Percentiles rank a stretch among this genome's conserved stretches.
These are phyloP conservation scores for Prototheca cutis DNA, from an alignment of 163 green algal species.

Conservation along the genomic window DNA sequence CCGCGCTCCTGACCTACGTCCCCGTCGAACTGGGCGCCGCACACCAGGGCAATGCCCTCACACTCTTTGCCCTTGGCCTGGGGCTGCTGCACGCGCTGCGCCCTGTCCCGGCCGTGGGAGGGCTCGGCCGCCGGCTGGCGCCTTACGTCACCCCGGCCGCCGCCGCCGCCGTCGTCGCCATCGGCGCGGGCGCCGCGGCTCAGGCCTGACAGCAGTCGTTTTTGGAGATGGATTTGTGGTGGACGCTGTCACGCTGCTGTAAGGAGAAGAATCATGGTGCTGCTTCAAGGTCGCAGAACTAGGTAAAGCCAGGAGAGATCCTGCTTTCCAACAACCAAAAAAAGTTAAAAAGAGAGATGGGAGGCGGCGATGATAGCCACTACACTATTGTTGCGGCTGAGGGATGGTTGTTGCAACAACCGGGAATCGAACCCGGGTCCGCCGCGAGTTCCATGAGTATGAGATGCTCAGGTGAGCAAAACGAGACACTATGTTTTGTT, in stretches of 20 bases:
- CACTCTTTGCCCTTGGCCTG: constrained; percentile 69
- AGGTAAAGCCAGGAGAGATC: no score
- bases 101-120: background rate
- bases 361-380: constrained; percentile 6
- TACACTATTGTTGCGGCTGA: constrained; percentile 4
- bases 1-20: constrained; percentile 80
- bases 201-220: no score
- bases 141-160: constrained; percentile 2
- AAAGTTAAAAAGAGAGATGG: background rate
- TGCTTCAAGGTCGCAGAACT: no score
- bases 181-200: constrained; percentile 3
- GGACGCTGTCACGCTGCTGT: background rate
- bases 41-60: constrained; percentile 81
- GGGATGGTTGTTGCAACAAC: background rate
- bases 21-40: constrained; percentile 65
- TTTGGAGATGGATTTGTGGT: no score
- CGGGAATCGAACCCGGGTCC: constrained; percentile 6
- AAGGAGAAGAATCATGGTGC: no score
- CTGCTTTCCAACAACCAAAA: background rate
- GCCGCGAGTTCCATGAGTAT: background rate
- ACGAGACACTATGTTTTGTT: no score
- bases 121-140: background rate
- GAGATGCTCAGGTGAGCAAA: no score
- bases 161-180: constrained; percentile 8
- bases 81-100: constrained; percentile 54